These are phyloP conservation scores for Dendrostoma leiphaemia DNA, from an alignment of 2,329 filamentous ascomycete genomes.

Conservation along the genomic window DNA sequence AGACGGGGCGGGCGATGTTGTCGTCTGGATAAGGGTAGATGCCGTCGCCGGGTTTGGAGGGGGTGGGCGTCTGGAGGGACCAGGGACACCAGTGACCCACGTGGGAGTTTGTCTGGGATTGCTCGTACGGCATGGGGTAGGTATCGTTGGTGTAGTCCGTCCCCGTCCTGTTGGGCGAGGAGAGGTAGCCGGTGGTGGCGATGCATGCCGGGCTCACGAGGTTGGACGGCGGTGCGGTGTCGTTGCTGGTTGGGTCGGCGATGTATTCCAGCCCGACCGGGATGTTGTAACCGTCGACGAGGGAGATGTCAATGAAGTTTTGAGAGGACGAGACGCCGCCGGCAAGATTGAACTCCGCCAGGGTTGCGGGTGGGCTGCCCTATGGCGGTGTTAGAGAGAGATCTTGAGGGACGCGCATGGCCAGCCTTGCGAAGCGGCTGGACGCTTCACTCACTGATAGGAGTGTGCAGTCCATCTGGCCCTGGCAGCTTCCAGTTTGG, in stretches of 20 bases:
- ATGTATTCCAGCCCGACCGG: conserved; percentile 61
- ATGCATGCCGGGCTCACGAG: conserved; percentile 76
- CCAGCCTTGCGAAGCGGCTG: too few relatives aligned
- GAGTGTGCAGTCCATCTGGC: conserved; percentile 52
- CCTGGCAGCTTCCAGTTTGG: conserved; percentile 41
- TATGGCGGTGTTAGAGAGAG: too few relatives aligned
- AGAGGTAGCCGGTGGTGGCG: conserved; percentile 63
- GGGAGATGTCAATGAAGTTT: conserved; percentile 80
- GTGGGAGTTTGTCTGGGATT: conserved; percentile 51
- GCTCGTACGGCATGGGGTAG: conserved; percentile 68
- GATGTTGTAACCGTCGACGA: conserved; percentile 83
- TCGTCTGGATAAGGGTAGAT: conserved; percentile 81
- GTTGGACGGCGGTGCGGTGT: conserved; percentile 69
- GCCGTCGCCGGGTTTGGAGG: conserved; percentile 68
- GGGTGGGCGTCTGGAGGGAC: conserved; percentile 68
- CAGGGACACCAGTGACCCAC: conserved; percentile 76
- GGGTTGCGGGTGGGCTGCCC: conserved; percentile 71
- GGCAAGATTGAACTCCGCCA: conserved; percentile 77
- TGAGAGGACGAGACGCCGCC: conserved; percentile 60
- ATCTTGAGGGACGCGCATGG: too few relatives aligned
- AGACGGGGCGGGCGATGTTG: conserved; percentile 65
- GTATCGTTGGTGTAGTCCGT: conserved; percentile 61
- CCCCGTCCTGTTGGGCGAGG: conserved; percentile 50
- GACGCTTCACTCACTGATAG: conserved; percentile 8
- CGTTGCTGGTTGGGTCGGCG: conserved; percentile 55